Percentiles rank a stretch among this genome's conserved stretches.
These are phyloP conservation scores for Trypanosoma rangeli DNA, from an alignment of 208 protist species.

Conservation along the genomic window DNA sequence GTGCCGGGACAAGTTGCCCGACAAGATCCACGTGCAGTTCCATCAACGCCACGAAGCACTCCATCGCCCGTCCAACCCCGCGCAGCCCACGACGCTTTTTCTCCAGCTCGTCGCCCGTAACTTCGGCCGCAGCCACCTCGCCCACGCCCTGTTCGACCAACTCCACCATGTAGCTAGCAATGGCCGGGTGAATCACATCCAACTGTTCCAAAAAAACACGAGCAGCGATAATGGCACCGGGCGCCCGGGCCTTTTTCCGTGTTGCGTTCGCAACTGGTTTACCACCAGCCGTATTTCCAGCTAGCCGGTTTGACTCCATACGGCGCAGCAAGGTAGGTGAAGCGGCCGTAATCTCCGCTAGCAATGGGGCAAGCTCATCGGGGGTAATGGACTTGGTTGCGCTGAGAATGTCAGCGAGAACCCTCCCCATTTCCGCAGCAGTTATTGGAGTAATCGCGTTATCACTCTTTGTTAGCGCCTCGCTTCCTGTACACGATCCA, in stretches of 20 bases:
- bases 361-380: conserved; percentile 49
- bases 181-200: conserved; percentile 48
- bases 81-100: conserved; percentile 18
- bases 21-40: conserved; percentile 51
- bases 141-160: conserved; percentile 42
- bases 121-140: conserved; percentile 32
- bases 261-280: conserved; percentile 8
- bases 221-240: conserved; percentile 45
- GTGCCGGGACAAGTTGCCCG: conserved; percentile 34
- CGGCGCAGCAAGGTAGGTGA: conserved; percentile 30
- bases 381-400: conserved; percentile 42
- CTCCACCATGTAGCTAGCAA: conserved; percentile 36
- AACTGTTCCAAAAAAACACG: conserved; percentile 51
- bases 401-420: conserved; percentile 53
- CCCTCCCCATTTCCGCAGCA: conserved; percentile 50
- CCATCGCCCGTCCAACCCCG: conserved; percentile 37
- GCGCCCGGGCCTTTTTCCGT: conserved; percentile 1
- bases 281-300: not conserved
- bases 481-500: not conserved
- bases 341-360: conserved; percentile 44
- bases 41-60: conserved; percentile 48
- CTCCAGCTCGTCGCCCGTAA: conserved; percentile 17
- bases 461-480: not conserved
- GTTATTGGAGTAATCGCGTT: conserved; percentile 30
- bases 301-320: conserved; percentile 4